These are phyloP conservation scores for Rutidosis leptorrhynchoides DNA, from an alignment of 129 eudicot genomes.

Conservation along the genomic window DNA sequence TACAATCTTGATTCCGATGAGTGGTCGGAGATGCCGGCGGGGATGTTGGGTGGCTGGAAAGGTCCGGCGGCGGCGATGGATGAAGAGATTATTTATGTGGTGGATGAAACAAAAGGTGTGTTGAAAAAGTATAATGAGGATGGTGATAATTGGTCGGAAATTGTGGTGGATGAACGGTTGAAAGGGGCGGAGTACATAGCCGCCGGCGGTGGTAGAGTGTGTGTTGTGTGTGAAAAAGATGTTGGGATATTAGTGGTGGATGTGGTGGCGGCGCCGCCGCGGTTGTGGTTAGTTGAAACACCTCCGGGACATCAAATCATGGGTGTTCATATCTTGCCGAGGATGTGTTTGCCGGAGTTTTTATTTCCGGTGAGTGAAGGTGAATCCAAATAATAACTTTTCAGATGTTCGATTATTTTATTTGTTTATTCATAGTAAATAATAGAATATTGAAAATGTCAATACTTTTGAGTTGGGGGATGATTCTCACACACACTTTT, in stretches of 20 bases:
- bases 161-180: constrained; percentile 40
- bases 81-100: constrained; percentile 52
- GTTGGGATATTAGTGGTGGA: constrained; percentile 64
- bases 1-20: constrained; percentile 41
- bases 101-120: constrained; percentile 60
- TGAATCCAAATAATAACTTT: constrained; percentile 32
- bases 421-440: constrained; percentile 12
- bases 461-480: neutral
- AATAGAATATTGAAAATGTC: neutral
- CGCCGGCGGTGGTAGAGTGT: constrained; percentile 69
- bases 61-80: constrained; percentile 83
- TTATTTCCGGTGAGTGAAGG: neutral
- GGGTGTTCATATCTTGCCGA: constrained; percentile 68
- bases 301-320: constrained; percentile 46
- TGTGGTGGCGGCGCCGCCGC: constrained; percentile 45
- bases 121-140: constrained; percentile 48
- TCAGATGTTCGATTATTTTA: constrained; percentile 17
- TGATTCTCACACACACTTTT: too few species aligned
- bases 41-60: constrained; percentile 81
- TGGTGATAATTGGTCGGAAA: constrained; percentile 49
- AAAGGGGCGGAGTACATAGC: constrained; percentile 60
- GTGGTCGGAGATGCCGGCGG: constrained; percentile 73
- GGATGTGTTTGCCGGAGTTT: constrained; percentile 41
- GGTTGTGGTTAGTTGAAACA: constrained; percentile 50
- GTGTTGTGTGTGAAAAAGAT: constrained; percentile 50